phyloP scores from a whole-genome alignment of 1,284 basidiomycete genomes.

The Wolfiporia cocos region DNA sequence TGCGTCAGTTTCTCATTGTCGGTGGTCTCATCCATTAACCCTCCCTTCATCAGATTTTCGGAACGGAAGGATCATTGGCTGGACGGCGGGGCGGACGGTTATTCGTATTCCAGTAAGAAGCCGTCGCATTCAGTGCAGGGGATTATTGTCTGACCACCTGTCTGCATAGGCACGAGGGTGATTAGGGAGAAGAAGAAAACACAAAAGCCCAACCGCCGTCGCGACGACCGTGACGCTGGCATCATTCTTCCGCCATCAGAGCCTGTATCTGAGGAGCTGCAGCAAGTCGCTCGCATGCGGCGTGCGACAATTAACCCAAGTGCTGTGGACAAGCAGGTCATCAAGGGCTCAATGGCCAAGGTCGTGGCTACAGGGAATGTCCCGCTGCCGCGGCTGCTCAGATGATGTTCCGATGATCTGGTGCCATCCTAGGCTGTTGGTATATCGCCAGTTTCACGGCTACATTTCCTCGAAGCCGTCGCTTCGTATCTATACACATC shows the following conservation, averaged over 20 bases:
- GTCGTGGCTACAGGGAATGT: slow-evolving; percentile 29
- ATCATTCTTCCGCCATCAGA: slow-evolving; percentile 21
- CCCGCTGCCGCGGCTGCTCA: slow-evolving; percentile 11
- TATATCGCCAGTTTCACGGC: no score
- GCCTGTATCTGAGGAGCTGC: slow-evolving; percentile 29
- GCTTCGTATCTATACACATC: neutral
- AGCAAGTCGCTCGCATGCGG: slow-evolving; percentile 35
- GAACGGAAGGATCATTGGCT: slow-evolving; percentile 56
- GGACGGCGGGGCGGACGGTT: slow-evolving; percentile 46
- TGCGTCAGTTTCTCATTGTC: slow-evolving; percentile 30
- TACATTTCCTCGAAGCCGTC: no score
- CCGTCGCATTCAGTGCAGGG: slow-evolving; percentile 4
- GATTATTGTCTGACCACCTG: slow-evolving; percentile 1
- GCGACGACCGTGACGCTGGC: slow-evolving; percentile 2
- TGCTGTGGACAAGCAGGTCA: slow-evolving; percentile 40
- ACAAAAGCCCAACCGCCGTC: slow-evolving; percentile 4
- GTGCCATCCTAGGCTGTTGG: no score
- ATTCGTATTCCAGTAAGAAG: slow-evolving; percentile 46
- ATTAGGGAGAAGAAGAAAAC: slow-evolving; percentile 9
- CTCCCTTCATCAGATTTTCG: slow-evolving; percentile 22
- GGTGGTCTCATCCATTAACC: no score
- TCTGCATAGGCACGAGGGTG: neutral
- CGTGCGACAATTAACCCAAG: slow-evolving; percentile 33
- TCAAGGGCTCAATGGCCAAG: slow-evolving; percentile 52
- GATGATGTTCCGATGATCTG: neutral